A percentile compares a stretch with the other conserved stretches of the same genome.
These are phyloP conservation scores for Dryas drummondii DNA, from an alignment of 306 rosid genomes.

Conservation along the genomic window DNA sequence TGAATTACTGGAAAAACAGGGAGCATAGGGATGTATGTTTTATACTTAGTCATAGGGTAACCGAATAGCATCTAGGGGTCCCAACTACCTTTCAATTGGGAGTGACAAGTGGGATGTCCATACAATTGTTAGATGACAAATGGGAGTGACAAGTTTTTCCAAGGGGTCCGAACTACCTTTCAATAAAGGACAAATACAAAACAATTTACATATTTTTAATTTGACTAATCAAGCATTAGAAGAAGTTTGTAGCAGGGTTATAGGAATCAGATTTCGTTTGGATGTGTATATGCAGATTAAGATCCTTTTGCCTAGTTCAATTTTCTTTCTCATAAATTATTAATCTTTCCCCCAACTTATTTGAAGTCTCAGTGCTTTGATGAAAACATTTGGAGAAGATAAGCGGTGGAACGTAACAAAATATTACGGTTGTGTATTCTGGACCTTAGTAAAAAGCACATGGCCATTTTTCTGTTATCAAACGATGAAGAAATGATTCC, in stretches of 20 bases:
- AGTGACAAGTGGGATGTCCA: background rate
- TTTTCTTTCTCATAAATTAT: background rate
- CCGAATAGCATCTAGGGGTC: slow-evolving; percentile 11
- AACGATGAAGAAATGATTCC: background rate
- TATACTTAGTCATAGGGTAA: background rate
- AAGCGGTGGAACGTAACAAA: too few species aligned
- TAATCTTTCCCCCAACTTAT: background rate
- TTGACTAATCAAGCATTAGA: background rate
- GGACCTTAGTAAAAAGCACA: background rate
- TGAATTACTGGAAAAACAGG: slow-evolving; percentile 1
- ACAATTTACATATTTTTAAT: background rate
- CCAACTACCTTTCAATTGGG: too few species aligned
- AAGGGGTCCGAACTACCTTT: background rate
- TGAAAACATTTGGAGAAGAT: background rate
- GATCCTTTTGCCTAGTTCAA: background rate
- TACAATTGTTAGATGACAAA: slow-evolving; percentile 29
- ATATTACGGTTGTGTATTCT: too few species aligned
- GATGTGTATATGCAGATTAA: background rate
- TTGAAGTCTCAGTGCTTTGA: background rate
- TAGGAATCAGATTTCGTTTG: background rate
- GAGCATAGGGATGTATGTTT: background rate
- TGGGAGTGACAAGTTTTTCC: slow-evolving; percentile 1
- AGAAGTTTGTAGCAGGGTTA: background rate
- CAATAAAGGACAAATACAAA: background rate
- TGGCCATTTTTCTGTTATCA: background rate